Evolutionary conservation across 2,329 filamentous ascomycete genomes (phyloP).

Genomic region (Rhynchosporium secalis): DNA sequence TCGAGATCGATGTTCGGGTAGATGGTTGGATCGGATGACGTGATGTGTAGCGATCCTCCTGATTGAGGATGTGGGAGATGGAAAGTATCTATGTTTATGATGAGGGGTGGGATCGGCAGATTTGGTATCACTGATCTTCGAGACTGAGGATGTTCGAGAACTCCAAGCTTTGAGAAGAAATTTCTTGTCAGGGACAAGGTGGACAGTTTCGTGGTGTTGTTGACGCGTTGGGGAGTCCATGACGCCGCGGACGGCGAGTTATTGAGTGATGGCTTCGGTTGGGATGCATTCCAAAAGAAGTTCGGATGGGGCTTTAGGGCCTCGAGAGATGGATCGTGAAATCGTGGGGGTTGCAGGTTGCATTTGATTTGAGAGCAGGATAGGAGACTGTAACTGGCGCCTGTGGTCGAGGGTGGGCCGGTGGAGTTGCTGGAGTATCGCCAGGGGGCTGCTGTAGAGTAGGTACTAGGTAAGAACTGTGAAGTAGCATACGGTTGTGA

Average conservation of each 20-base stretch:
- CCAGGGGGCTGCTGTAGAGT: not conserved
- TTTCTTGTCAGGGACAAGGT: conserved; percentile 3
- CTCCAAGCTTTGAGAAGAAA: conserved; percentile 9
- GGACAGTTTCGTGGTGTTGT: conserved; percentile 4
- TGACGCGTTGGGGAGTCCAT: not conserved
- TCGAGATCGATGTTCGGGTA: not conserved
- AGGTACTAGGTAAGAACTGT: not conserved
- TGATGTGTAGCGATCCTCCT: conserved; percentile 45
- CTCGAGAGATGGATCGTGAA: not conserved
- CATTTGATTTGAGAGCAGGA: conserved; percentile 18
- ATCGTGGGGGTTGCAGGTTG: not conserved
- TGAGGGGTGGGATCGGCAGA: no score
- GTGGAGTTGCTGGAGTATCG: conserved; percentile 25
- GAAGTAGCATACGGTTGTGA: not conserved
- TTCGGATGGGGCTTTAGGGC: not conserved
- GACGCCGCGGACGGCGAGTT: not conserved
- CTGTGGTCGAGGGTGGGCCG: conserved; percentile 20
- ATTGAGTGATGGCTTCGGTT: not conserved
- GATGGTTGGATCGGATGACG: conserved; percentile 27
- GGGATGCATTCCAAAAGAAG: not conserved
- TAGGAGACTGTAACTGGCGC: conserved; percentile 14
- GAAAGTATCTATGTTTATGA: no score
- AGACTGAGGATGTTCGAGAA: conserved; percentile 41
- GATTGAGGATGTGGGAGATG: conserved; percentile 40
- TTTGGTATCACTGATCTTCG: conserved; percentile 25